Conservation (phyloP, 2,329 filamentous ascomycete species). For the Lasiodiplodia citricola region DNA sequence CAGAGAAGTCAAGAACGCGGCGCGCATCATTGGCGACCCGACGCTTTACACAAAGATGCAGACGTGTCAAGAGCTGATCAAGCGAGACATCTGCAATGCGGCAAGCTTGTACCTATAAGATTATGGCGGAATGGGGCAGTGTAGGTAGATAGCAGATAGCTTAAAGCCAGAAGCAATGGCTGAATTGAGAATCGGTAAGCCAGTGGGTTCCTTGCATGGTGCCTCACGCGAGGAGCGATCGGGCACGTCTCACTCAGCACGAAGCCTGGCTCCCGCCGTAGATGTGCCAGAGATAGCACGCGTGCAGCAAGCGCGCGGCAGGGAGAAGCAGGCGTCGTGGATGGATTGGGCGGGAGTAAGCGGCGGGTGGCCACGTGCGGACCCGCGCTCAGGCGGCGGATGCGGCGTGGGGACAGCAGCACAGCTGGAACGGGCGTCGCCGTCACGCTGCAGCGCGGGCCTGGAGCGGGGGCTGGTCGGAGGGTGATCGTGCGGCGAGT, state of each 20-base stretch:
- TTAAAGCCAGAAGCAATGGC: not conserved
- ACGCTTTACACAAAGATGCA: constrained; percentile 96
- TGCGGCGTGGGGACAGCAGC: not conserved
- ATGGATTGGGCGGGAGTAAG: not conserved
- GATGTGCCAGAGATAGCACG: not conserved
- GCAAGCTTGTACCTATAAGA: constrained; percentile 46
- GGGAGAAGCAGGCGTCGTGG: not conserved
- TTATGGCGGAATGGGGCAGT: not conserved
- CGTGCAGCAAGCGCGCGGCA: not conserved
- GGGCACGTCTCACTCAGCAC: constrained; percentile 3
- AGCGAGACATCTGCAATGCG: constrained; percentile 57
- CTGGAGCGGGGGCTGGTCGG: not conserved
- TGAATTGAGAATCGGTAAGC: not conserved
- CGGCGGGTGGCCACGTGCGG: not conserved
- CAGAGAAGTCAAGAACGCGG: constrained; percentile 95
- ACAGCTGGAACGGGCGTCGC: not conserved
- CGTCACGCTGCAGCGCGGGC: not conserved
- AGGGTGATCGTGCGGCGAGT: constrained; percentile 13
- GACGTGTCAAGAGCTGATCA: constrained; percentile 95
- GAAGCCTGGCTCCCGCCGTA: not conserved
- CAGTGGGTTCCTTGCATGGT: constrained; percentile 5
- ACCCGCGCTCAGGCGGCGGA: not conserved
- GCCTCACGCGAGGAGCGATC: not conserved
- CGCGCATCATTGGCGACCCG: constrained; percentile 92
- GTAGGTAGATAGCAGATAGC: not conserved